Conservation (phyloP, 345 rosid genomes). For the Lumnitzera littorea region DNA sequence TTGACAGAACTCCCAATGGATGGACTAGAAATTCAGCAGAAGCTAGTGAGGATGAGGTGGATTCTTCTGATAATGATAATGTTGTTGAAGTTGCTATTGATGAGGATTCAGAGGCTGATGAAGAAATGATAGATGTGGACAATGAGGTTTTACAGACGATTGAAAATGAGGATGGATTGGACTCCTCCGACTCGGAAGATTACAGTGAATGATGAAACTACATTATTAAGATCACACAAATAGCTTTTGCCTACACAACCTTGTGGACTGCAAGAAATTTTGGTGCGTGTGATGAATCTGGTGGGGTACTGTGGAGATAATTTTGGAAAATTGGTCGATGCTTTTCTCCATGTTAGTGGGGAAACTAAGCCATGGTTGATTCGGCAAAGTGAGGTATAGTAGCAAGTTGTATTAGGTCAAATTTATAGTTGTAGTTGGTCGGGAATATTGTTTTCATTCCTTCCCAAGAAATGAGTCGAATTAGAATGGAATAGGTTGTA, state of each 20-base stretch:
- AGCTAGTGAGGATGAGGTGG: conserved; percentile 47
- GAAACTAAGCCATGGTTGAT: conserved; percentile 1
- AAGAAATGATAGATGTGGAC: conserved; percentile 41
- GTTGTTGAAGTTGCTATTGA: conserved; percentile 22
- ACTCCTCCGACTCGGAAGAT: conserved; percentile 52
- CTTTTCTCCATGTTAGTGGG: neutral
- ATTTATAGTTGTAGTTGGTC: neutral
- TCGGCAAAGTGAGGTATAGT: conserved; percentile 1
- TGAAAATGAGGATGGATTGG: conserved; percentile 33
- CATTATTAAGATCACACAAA: too few relatives aligned
- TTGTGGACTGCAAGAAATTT: neutral
- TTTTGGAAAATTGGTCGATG: too few relatives aligned
- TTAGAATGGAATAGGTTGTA: neutral
- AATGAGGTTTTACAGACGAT: conserved; percentile 28
- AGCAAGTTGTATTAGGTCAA: neutral
- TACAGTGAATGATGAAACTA: conserved; percentile 50
- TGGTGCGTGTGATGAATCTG: neutral
- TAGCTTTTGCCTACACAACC: too few relatives aligned
- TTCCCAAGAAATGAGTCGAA: neutral
- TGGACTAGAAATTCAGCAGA: conserved; percentile 46
- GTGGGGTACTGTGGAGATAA: neutral
- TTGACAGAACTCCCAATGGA: conserved; percentile 24
- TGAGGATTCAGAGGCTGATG: conserved; percentile 32
- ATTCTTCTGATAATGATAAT: conserved; percentile 27
- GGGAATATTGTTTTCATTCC: neutral